These are phyloP conservation scores for Diplocarpon rosae DNA, from an alignment of 2,329 filamentous ascomycete genomes.

Conservation along the genomic window DNA sequence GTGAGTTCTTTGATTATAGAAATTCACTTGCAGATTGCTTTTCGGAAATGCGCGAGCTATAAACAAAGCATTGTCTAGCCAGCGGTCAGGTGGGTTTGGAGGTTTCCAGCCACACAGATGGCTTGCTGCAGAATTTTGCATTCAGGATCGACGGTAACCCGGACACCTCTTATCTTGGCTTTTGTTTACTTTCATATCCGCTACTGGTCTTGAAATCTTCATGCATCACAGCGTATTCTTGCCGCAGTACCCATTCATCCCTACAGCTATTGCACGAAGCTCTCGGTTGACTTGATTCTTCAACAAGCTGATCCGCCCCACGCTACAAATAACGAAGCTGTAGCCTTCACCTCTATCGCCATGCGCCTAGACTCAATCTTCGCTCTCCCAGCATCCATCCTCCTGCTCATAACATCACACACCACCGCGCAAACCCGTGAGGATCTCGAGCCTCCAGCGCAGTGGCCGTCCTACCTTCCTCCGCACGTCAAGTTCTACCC, in stretches of 20 bases:
- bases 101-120: conserved; percentile 6
- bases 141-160: background rate
- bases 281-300: too few species aligned
- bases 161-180: background rate
- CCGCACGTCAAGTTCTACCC: conserved; percentile 36
- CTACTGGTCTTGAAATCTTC: background rate
- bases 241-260: background rate
- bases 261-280: background rate
- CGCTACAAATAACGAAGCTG: background rate
- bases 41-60: too few species aligned
- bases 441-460: conserved; percentile 16
- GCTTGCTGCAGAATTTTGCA: background rate
- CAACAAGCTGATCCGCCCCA: too few species aligned
- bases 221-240: background rate
- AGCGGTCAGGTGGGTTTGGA: background rate
- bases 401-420: conserved; percentile 35
- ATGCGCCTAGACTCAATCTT: conserved; percentile 34
- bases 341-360: background rate
- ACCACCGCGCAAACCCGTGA: conserved; percentile 23
- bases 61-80: background rate
- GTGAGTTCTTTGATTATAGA: too few species aligned
- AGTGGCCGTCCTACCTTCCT: conserved; percentile 37
- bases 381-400: conserved; percentile 33
- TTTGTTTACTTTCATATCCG: background rate
- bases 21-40: too few species aligned